These are phyloP conservation scores for Bisporella sp. DNA, from an alignment of 2,329 filamentous ascomycete species.

Conservation along the genomic window DNA sequence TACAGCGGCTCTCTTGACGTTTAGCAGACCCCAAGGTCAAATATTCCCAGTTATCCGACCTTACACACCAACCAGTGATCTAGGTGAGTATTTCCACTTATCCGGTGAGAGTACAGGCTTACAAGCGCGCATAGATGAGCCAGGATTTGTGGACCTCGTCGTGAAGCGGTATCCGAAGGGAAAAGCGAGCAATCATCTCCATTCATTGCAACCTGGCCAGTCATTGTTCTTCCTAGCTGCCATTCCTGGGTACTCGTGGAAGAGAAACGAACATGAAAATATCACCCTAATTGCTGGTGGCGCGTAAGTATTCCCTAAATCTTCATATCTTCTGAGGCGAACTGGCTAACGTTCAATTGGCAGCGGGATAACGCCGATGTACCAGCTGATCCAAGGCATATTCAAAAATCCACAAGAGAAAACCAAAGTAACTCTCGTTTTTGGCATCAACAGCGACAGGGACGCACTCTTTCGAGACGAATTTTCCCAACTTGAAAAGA, in stretches of 20 bases:
- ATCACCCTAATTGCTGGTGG: slow-evolving; percentile 65
- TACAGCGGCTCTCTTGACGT: not conserved
- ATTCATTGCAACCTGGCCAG: no score
- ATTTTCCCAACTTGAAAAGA: slow-evolving; percentile 42
- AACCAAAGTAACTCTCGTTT: slow-evolving; percentile 58
- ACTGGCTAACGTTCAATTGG: no score
- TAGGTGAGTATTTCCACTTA: no score
- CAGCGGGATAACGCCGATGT: slow-evolving; percentile 61
- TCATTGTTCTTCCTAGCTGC: not conserved
- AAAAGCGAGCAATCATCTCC: no score
- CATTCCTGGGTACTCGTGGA: slow-evolving; percentile 38
- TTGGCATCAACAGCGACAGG: slow-evolving; percentile 56
- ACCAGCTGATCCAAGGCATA: slow-evolving; percentile 56
- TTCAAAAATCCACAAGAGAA: slow-evolving; percentile 53
- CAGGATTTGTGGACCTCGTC: no score
- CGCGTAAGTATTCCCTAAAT: slow-evolving; percentile 20
- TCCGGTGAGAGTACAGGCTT: no score
- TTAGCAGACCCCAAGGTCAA: not conserved
- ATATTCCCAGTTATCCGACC: not conserved
- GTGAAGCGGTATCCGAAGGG: no score
- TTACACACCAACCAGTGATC: no score
- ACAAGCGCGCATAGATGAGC: no score
- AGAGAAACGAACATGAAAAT: slow-evolving; percentile 36
- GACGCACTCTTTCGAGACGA: slow-evolving; percentile 54
- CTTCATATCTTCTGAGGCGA: no score